These are phyloP conservation scores for Trametes maxima DNA, from an alignment of 768 basidiomycete genomes.

Conservation along the genomic window DNA sequence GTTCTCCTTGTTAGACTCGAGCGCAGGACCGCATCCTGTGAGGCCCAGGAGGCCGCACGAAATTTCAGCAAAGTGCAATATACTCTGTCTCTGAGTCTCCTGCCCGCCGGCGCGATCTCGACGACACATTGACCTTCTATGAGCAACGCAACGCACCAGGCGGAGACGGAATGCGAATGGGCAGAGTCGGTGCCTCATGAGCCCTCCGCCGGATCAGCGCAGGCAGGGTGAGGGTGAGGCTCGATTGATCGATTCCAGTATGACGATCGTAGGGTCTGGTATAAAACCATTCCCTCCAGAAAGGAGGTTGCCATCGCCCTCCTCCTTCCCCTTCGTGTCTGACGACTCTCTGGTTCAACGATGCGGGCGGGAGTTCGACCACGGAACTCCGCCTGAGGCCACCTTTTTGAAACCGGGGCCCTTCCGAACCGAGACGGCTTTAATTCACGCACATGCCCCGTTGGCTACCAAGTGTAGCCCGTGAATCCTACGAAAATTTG, in stretches of 20 bases:
- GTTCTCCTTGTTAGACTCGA: neutral
- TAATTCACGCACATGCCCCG: too few relatives aligned
- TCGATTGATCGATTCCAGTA: slow-evolving; percentile 13
- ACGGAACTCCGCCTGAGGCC: too few relatives aligned
- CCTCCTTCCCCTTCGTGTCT: neutral
- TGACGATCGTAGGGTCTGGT: neutral
- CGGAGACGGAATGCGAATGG: slow-evolving; percentile 14
- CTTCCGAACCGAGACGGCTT: too few relatives aligned
- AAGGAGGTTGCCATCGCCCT: neutral
- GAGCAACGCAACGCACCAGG: neutral
- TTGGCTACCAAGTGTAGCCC: too few relatives aligned
- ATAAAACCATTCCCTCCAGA: neutral
- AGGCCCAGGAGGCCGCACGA: neutral
- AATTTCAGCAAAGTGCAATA: neutral
- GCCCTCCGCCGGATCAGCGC: slow-evolving; percentile 13
- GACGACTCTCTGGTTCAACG: neutral
- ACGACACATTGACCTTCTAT: neutral
- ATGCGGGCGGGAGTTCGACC: neutral
- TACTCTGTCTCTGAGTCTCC: neutral
- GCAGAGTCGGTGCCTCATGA: neutral
- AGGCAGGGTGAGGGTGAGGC: neutral
- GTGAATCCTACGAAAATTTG: too few relatives aligned
- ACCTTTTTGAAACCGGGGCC: too few relatives aligned
- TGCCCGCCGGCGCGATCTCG: neutral
- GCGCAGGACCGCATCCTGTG: neutral